These are phyloP conservation scores for Scheffersomyces segobiensis DNA, from an alignment of 1,139 yeast species.

Conservation along the genomic window DNA sequence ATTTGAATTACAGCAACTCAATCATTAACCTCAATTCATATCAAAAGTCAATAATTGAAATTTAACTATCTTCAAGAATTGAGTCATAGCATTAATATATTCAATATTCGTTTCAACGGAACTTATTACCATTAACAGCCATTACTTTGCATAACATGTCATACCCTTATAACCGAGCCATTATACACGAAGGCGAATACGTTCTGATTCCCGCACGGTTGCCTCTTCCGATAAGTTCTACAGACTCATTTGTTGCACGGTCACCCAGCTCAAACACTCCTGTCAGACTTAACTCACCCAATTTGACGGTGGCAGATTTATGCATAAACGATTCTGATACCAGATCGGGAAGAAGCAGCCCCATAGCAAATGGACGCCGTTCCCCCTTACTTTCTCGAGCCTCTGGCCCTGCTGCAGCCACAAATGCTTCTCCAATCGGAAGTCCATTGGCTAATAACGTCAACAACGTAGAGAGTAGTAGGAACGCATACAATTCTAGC, in stretches of 20 bases:
- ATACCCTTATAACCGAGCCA: constrained; percentile 12
- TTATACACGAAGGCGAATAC: constrained; percentile 38
- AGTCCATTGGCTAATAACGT: background rate
- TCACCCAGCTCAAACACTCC: constrained; percentile 20
- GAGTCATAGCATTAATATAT: background rate
- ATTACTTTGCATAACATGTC: background rate
- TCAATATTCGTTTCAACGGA: background rate
- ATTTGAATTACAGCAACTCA: background rate
- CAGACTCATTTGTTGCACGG: constrained; percentile 15
- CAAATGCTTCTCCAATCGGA: background rate
- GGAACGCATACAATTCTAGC: background rate
- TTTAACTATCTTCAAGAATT: background rate
- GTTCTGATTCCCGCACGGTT: constrained; percentile 24
- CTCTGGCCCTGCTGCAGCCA: background rate
- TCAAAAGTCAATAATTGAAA: background rate
- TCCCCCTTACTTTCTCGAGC: background rate
- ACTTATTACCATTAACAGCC: background rate
- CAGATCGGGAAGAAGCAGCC: background rate
- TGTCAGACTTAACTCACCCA: constrained; percentile 22
- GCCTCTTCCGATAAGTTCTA: constrained; percentile 29
- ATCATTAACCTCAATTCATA: background rate
- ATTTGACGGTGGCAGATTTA: constrained; percentile 8
- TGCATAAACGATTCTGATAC: background rate
- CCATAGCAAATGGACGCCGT: background rate
- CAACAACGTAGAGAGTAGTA: background rate